These are phyloP conservation scores for Camptophora hylomeconis DNA, from an alignment of 2,329 filamentous ascomycete genomes.

Conservation along the genomic window DNA sequence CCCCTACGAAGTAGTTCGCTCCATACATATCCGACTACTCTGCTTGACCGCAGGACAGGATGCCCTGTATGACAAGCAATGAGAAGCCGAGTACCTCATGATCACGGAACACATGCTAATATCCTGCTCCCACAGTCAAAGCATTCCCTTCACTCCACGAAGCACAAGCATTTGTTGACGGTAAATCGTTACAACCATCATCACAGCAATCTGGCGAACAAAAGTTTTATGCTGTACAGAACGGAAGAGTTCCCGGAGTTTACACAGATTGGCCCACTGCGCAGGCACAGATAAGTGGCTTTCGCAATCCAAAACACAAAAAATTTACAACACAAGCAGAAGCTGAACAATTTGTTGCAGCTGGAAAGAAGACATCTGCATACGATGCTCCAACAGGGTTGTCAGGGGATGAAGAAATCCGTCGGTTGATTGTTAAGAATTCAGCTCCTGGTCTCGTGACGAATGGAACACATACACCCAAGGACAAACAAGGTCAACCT, in stretches of 20 bases:
- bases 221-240: conserved; percentile 47
- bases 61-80: no score
- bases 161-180: conserved; percentile 64
- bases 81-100: no score
- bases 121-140: no score
- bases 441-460: conserved; percentile 25
- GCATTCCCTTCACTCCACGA: conserved; percentile 62
- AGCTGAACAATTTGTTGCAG: conserved; percentile 62
- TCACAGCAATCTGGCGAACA: conserved; percentile 25
- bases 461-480: conserved; percentile 23
- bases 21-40: conserved; percentile 1
- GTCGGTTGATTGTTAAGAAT: conserved; percentile 16
- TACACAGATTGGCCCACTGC: conserved; percentile 58
- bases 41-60: no score
- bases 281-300: conserved; percentile 59
- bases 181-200: conserved; percentile 34
- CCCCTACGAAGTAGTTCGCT: background rate
- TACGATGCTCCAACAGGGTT: conserved; percentile 5
- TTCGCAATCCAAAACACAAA: conserved; percentile 55
- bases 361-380: conserved; percentile 19
- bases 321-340: conserved; percentile 56
- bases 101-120: conserved; percentile 5
- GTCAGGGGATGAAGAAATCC: conserved; percentile 15
- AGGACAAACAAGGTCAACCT: conserved; percentile 30
- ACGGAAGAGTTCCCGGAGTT: conserved; percentile 45